Base-by-base conservation (phyloP, 2,329 filamentous ascomycete genomes). In the Leptographium procerum region DNA sequence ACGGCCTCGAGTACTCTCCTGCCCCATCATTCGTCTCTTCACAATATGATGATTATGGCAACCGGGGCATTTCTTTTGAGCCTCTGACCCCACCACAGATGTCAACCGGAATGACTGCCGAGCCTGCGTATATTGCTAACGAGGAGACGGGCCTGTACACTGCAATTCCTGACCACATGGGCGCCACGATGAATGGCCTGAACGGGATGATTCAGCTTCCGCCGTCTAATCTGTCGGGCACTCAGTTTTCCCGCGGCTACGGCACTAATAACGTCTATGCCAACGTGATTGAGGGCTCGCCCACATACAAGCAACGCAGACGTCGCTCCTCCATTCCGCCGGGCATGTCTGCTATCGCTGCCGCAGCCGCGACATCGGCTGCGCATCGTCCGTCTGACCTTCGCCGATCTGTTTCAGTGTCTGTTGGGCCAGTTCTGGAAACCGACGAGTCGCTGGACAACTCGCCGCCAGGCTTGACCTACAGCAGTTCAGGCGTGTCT, bases 11-110 rank as follows among this genome's bases (percentile, higher is more conserved):
- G 73, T 99, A 97, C 77, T 99, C 94, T 19, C 94, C 94, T 57
- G 94, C 94, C 0, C 94, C 94, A 2, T 97, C 94, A 1, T 97
- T 97, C 68, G 91, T 96, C 56, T 97, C 94, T n/a, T 97, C 94
- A 1, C 91, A 96, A 68, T 96, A 92, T 67, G 94, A 97, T 70
- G 92, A 97, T 71, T 99, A 96, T 78, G 95, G 90, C 82, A 92
- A 91, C 70, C 88, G 94, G 59, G 94, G 91, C 56, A 85, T 97
- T 67, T 97, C 92, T 3, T 99, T 92, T 70, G 94, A 99, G 78
- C 94, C 94, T 56, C 85, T 99, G 65, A 99, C 94, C 0, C 94
- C 94, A 60, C 94, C 94, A 19, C 94, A 97, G 71, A 90, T 96
- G 73, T 84, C 88, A 16, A 75, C 94, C 60, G 85, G 83, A 62